A percentile compares a stretch with the other conserved stretches of the same genome.
These are phyloP conservation scores for Lactarius trivialis DNA, from an alignment of 768 basidiomycete species.

Conservation along the genomic window DNA sequence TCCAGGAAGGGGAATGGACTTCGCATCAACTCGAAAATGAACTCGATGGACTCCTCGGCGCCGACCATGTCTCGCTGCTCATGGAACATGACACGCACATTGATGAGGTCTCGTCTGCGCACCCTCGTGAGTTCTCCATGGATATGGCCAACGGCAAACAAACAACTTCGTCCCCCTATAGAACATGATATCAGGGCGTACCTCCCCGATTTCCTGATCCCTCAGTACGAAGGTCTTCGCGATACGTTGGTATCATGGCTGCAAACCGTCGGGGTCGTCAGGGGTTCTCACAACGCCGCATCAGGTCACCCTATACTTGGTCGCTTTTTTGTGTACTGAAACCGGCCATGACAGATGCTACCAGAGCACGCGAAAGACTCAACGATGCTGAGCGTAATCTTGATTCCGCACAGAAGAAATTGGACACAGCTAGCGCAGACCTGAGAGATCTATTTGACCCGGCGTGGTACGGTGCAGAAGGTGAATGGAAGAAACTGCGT, in stretches of 20 bases:
- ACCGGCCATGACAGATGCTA: constrained; percentile 39
- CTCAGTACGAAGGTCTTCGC: constrained; percentile 64
- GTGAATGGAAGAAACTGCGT: constrained; percentile 96
- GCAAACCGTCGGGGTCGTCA: constrained; percentile 53
- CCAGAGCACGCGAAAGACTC: constrained; percentile 55
- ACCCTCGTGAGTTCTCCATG: constrained; percentile 43
- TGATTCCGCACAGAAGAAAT: constrained; percentile 44
- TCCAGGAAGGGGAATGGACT: constrained; percentile 58
- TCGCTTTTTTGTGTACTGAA: neutral
- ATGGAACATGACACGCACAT: constrained; percentile 72
- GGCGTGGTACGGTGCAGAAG: constrained; percentile 65
- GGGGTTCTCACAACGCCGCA: constrained; percentile 33
- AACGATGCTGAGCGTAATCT: constrained; percentile 58
- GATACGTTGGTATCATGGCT: constrained; percentile 57
- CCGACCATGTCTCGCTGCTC: constrained; percentile 70
- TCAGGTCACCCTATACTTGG: constrained; percentile 32
- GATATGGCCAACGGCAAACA: neutral
- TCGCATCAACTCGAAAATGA: constrained; percentile 51
- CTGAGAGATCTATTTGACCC: constrained; percentile 59
- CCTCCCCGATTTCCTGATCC: constrained; percentile 74
- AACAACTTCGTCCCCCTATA: constrained; percentile 30
- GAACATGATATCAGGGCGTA: constrained; percentile 79
- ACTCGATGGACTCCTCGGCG: constrained; percentile 48
- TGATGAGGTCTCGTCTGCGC: constrained; percentile 32
- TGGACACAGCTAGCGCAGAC: constrained; percentile 49